phyloP scores from a whole-genome alignment of 805 yeast species.

The Debaryomyces prosopidis region DNA sequence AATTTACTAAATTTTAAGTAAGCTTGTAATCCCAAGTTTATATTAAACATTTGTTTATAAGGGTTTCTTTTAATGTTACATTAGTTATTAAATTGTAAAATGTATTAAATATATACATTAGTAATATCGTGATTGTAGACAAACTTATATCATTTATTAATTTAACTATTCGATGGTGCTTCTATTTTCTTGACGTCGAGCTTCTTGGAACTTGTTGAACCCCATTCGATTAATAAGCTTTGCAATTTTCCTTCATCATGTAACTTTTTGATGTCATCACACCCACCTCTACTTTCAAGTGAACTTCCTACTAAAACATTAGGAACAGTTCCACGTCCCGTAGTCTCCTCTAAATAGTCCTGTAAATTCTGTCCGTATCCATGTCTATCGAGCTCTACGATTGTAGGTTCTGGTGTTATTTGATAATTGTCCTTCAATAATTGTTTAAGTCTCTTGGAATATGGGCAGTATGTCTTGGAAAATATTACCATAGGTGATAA shows the following conservation, averaged over 20 bases:
- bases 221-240: conserved; percentile 60
- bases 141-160: neutral
- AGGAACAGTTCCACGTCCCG: conserved; percentile 90
- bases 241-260: conserved; percentile 59
- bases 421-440: conserved; percentile 63
- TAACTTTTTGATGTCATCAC: conserved; percentile 71
- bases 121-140: neutral
- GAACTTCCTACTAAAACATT: conserved; percentile 74
- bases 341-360: conserved; percentile 59
- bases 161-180: conserved; percentile 54
- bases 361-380: conserved; percentile 76
- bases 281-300: conserved; percentile 74
- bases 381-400: conserved; percentile 84
- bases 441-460: conserved; percentile 67
- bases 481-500: conserved; percentile 67
- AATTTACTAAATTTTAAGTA: conserved; percentile 91
- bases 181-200: conserved; percentile 50
- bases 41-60: conserved; percentile 10
- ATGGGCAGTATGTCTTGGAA: conserved; percentile 67
- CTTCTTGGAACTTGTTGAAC: conserved; percentile 39
- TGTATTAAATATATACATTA: conserved; percentile 4
- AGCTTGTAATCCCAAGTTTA: conserved; percentile 3
- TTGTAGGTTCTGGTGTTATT: conserved; percentile 67
- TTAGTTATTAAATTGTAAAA: conserved; percentile 10
- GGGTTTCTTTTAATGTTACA: conserved; percentile 17